Conservation (phyloP, 2,329 filamentous ascomycete genomes). For the Epichloe gansuensis region DNA sequence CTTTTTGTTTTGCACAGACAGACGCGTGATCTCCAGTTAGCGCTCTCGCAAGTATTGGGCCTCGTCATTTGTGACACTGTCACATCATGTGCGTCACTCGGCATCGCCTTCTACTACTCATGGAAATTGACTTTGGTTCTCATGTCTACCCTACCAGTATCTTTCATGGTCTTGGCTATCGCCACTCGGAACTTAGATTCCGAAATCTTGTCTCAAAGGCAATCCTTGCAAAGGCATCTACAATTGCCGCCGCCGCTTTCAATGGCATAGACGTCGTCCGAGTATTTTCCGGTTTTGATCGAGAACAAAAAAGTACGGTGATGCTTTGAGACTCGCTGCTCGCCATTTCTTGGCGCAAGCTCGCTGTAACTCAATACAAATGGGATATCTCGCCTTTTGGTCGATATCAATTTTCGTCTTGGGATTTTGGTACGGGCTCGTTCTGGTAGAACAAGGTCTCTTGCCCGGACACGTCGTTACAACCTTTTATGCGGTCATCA, state of each 20-base stretch:
- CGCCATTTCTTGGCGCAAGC: conserved; percentile 56
- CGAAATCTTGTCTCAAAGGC: conserved; percentile 57
- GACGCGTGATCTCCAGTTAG: conserved; percentile 68
- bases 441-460: conserved; percentile 50
- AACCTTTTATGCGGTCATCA: conserved; percentile 73
- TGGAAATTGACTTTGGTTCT: conserved; percentile 79
- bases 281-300: conserved; percentile 62
- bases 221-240: conserved; percentile 58
- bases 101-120: conserved; percentile 64
- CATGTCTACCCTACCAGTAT: conserved; percentile 58
- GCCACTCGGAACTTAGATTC: conserved; percentile 50
- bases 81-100: conserved; percentile 53
- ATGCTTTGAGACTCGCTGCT: conserved; percentile 44
- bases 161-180: conserved; percentile 45
- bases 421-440: conserved; percentile 79
- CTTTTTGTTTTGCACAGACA: conserved; percentile 41
- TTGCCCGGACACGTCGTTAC: conserved; percentile 61
- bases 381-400: conserved; percentile 62
- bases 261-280: conserved; percentile 76
- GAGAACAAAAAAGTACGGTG: conserved; percentile 56
- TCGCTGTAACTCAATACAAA: conserved; percentile 56
- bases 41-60: conserved; percentile 69
- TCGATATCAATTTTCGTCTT: conserved; percentile 70
- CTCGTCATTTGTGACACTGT: conserved; percentile 51
- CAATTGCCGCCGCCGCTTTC: conserved; percentile 57